Conservation (phyloP, 768 basidiomycete genomes). For the Jaapia argillacea region DNA sequence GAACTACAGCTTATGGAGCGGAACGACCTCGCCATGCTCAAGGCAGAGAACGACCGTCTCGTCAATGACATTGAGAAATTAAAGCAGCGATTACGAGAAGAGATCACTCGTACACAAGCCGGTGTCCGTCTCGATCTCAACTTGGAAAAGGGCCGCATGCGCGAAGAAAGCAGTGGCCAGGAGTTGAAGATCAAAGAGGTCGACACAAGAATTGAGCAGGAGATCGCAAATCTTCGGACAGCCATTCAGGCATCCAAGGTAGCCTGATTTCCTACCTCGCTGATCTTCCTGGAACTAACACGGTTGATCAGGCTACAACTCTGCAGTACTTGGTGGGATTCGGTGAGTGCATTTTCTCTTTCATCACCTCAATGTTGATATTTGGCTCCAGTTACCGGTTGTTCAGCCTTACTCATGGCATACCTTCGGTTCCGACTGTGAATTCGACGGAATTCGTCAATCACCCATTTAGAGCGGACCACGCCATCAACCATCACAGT, state of each 20-base stretch:
- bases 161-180: conserved; percentile 86
- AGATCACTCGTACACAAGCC: conserved; percentile 85
- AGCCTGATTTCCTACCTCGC: background rate
- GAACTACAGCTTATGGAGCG: conserved; percentile 95
- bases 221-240: conserved; percentile 81
- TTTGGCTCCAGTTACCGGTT: conserved; percentile 69
- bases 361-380: conserved; percentile 6
- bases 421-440: conserved; percentile 68
- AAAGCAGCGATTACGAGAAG: conserved; percentile 86
- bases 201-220: conserved; percentile 93
- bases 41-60: conserved; percentile 93
- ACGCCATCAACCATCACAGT: no score
- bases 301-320: conserved; percentile 54
- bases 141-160: conserved; percentile 90
- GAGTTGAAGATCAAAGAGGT: conserved; percentile 97
- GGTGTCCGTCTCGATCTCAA: conserved; percentile 93
- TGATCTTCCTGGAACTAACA: background rate
- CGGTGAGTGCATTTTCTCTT: conserved; percentile 38
- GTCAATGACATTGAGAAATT: conserved; percentile 87
- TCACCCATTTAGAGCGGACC: no score
- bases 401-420: conserved; percentile 80
- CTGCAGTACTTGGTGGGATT: conserved; percentile 84
- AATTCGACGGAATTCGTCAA: no score
- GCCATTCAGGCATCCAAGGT: conserved; percentile 83
- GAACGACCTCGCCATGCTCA: conserved; percentile 92